Percentiles rank a stretch among this genome's conserved stretches.
Evolutionary conservation across 1,284 basidiomycete species (phyloP).

Genomic region (Taiwanofungus camphoratus): DNA sequence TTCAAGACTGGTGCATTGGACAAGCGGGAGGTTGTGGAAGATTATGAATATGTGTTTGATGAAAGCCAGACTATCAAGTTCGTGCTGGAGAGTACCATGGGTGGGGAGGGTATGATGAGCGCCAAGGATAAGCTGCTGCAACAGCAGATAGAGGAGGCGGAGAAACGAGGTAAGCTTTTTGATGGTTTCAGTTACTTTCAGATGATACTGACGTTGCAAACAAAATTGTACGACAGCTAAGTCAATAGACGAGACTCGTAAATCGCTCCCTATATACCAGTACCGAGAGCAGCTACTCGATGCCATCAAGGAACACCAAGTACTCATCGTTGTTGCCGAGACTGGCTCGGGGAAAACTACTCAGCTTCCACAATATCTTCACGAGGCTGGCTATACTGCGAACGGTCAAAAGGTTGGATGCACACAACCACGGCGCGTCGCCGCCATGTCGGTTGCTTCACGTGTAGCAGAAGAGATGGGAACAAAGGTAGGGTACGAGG

Average conservation of each 20-base stretch:
- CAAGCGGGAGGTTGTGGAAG: slow-evolving; percentile 73
- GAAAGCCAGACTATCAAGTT: slow-evolving; percentile 96
- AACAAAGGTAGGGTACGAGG: slow-evolving; percentile 92
- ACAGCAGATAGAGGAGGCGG: slow-evolving; percentile 87
- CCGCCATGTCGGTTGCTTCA: slow-evolving; percentile 98
- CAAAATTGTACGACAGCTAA: slow-evolving; percentile 69
- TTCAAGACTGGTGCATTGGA: slow-evolving; percentile 89
- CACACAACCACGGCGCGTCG: slow-evolving; percentile 97
- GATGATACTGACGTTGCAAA: slow-evolving; percentile 10
- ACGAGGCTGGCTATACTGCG: slow-evolving; percentile 93
- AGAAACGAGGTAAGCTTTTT: slow-evolving; percentile 69
- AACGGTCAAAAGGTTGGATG: slow-evolving; percentile 91
- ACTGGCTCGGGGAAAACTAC: slow-evolving; percentile 98
- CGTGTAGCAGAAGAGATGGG: slow-evolving; percentile 99
- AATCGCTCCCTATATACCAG: slow-evolving; percentile 85
- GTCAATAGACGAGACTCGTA: slow-evolving; percentile 86
- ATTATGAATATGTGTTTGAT: slow-evolving; percentile 98
- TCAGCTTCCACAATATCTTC: slow-evolving; percentile 95
- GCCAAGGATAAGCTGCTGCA: slow-evolving; percentile 86
- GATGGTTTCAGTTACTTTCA: not conserved
- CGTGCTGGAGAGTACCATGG: slow-evolving; percentile 79
- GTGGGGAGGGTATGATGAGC: slow-evolving; percentile 66
- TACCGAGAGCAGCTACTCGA: slow-evolving; percentile 85
- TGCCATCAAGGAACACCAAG: slow-evolving; percentile 88
- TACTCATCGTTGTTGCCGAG: slow-evolving; percentile 89